Base-by-base conservation (phyloP, 176 grass and related monocot species). In the Eleusine indica region DNA sequence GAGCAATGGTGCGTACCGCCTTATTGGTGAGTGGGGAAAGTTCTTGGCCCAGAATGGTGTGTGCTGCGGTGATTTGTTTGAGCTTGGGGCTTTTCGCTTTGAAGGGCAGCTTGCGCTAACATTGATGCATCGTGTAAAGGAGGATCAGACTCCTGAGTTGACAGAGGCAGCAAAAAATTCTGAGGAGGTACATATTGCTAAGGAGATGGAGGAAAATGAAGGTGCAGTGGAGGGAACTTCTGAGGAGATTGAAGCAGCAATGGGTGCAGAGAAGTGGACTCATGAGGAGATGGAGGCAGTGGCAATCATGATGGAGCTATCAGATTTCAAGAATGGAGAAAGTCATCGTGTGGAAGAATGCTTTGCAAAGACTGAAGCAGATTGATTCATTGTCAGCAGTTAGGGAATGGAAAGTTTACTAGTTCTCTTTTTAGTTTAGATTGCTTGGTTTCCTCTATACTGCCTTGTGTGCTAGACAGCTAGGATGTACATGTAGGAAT, bases 21-120 rank as follows among this genome's bases (percentile, higher is more conserved):
- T 83, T 40, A 74, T 75, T 49, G 58, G 35, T 51, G 18, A 39
- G 4, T 83, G 81, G 71, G 19, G 9, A 49, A 15, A 9, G 37
- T 74, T 83, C 30, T 17, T 83, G 71, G 22, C 4, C 39, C 30
- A 66, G 30, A 83, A 74, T 65, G 28, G 8, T 7, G 6, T 74
- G 21, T 8, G 3, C 19, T 0, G 8, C 21, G 71, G 81, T 51
- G 58, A 75, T 66, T 3, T 52, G 19, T 32, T 83, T 48, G 41
- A 83, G 71, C 58, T 83, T 38, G 70, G 81, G 6, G 71, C 71
- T 48, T 53, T 83, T 21, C 60, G 81, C 4, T 32, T 41, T 52
- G 13, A 75, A 46, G 81, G 70, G 43, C 19, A 6, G 19, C 81
- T 64, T 1, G 21, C 39, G 2, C 44, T 83, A 39, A 74, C 29